Conservation (phyloP, 495 filamentous ascomycete species). For the Elasticomyces elasticus region DNA sequence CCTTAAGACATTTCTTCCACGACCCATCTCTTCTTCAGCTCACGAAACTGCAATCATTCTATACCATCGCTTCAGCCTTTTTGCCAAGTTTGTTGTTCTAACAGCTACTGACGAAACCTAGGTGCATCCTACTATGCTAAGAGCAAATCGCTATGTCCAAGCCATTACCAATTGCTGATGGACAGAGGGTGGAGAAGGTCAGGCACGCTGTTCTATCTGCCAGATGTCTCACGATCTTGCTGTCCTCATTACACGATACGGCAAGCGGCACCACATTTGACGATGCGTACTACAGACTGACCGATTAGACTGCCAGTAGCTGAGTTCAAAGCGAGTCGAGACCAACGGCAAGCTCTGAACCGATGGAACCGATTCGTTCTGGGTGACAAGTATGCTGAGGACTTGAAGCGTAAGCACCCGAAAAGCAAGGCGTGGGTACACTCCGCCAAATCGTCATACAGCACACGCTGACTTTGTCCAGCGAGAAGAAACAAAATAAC, state of each 20-base stretch:
- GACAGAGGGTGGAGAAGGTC: slow-evolving; percentile 87
- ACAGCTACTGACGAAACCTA: slow-evolving; percentile 30
- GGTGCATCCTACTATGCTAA: slow-evolving; percentile 77
- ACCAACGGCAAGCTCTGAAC: slow-evolving; percentile 81
- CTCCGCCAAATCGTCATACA: not conserved
- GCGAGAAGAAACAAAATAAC: slow-evolving; percentile 62
- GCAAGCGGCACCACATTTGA: slow-evolving; percentile 29
- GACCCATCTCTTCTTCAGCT: slow-evolving; percentile 1
- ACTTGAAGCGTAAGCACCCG: slow-evolving; percentile 63
- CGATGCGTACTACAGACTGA: slow-evolving; percentile 9
- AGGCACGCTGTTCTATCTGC: slow-evolving; percentile 81
- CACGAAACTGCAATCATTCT: too few relatives aligned
- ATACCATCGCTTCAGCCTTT: too few relatives aligned
- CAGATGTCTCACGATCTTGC: slow-evolving; percentile 70
- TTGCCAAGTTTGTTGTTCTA: too few relatives aligned
- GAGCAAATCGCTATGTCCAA: slow-evolving; percentile 54
- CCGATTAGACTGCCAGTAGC: slow-evolving; percentile 53
- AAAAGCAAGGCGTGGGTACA: slow-evolving; percentile 57
- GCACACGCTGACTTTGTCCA: slow-evolving; percentile 21
- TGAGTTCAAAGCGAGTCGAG: slow-evolving; percentile 59
- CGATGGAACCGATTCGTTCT: slow-evolving; percentile 81
- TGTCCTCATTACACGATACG: slow-evolving; percentile 95
- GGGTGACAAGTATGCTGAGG: slow-evolving; percentile 65
- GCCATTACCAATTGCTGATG: slow-evolving; percentile 70
- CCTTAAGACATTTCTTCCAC: not conserved